Percentiles rank a stretch among this genome's conserved stretches.
Evolutionary conservation across 2,329 filamentous ascomycete species (phyloP).

Genomic region (Colletotrichum lini): DNA sequence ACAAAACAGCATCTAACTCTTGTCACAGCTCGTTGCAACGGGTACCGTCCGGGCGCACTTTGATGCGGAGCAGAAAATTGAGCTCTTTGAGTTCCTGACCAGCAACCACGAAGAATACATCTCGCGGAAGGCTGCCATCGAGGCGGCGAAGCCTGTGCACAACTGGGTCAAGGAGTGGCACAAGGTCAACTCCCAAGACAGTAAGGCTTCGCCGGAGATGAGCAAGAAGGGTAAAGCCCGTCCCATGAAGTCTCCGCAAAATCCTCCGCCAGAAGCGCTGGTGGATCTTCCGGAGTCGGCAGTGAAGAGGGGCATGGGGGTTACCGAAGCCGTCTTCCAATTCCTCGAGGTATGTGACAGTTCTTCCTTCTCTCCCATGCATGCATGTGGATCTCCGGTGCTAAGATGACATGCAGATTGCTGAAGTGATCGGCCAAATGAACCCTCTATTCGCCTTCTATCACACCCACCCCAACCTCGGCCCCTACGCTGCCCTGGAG

Average conservation of each 20-base stretch:
- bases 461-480: slow-evolving; percentile 67
- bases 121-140: slow-evolving; percentile 75
- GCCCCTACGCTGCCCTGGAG: slow-evolving; percentile 72
- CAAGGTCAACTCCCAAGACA: slow-evolving; percentile 69
- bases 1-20: slow-evolving; percentile 18
- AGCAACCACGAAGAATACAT: slow-evolving; percentile 86
- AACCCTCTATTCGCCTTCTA: slow-evolving; percentile 73
- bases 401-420: slow-evolving; percentile 62
- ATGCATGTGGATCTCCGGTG: slow-evolving; percentile 20
- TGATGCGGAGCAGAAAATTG: slow-evolving; percentile 83
- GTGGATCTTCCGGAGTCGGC: slow-evolving; percentile 72
- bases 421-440: slow-evolving; percentile 78
- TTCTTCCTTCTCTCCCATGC: slow-evolving; percentile 2
- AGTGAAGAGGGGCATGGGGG: slow-evolving; percentile 70
- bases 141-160: slow-evolving; percentile 73
- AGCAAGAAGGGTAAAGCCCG: slow-evolving; percentile 76
- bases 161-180: slow-evolving; percentile 78
- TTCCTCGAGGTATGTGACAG: slow-evolving; percentile 71
- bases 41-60: slow-evolving; percentile 86
- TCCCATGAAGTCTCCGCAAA: slow-evolving; percentile 71
- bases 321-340: slow-evolving; percentile 73
- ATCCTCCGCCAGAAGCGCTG: slow-evolving; percentile 69
- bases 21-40: slow-evolving; percentile 78
- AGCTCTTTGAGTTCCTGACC: slow-evolving; percentile 86
- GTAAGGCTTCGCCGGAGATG: slow-evolving; percentile 75